These are phyloP conservation scores for Termitomyces sp. DNA, from an alignment of 768 basidiomycete genomes.

Conservation along the genomic window DNA sequence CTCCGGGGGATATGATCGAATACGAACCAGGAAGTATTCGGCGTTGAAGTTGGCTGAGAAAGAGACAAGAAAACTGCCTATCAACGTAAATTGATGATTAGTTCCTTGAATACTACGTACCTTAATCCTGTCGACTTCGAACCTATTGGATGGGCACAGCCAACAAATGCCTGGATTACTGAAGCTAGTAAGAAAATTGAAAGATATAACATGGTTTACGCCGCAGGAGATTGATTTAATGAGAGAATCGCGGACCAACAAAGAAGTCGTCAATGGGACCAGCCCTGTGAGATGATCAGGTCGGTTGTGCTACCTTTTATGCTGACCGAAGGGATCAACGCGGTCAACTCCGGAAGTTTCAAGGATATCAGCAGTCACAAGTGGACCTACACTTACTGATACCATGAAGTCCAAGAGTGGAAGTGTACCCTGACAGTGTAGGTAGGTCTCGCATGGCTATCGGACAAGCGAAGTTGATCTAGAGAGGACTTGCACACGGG, in stretches of 20 bases:
- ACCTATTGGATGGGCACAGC: not conserved
- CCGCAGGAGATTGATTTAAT: not conserved
- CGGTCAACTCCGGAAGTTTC: not conserved
- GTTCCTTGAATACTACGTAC: not conserved
- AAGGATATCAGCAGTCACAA: not conserved
- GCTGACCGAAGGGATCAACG: not conserved
- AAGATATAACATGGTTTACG: not conserved
- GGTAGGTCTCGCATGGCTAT: too few species aligned
- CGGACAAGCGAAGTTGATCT: too few species aligned
- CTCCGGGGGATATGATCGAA: not conserved
- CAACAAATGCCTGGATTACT: not conserved
- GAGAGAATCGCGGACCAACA: not conserved
- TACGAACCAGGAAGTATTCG: too few species aligned
- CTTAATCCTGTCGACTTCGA: not conserved
- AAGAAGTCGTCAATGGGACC: not conserved
- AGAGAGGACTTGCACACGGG: too few species aligned
- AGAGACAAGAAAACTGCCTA: too few species aligned
- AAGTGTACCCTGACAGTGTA: too few species aligned
- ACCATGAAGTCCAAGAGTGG: too few species aligned
- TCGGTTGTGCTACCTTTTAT: not conserved
- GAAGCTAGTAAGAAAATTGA: not conserved
- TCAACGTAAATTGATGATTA: too few species aligned
- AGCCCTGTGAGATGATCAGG: not conserved
- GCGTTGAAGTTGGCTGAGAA: not conserved
- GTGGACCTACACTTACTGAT: too few species aligned